Base-by-base conservation (phyloP, 768 basidiomycete species). In the Tylopilus subfusipes region DNA sequence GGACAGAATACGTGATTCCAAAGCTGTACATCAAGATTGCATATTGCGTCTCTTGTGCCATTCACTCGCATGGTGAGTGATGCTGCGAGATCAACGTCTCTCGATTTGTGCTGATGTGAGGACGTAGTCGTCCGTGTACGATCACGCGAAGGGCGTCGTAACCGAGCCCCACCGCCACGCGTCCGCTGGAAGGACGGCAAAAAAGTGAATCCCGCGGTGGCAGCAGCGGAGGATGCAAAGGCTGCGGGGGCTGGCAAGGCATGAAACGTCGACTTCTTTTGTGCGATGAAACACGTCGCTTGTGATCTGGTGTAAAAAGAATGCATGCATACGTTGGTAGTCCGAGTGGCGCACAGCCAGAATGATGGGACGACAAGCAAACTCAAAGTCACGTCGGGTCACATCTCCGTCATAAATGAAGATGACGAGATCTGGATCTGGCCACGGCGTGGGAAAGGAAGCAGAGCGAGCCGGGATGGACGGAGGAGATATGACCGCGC, bases 31-130 rank as follows among this genome's bases (percentile, higher is more conserved):
- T 95, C 82, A 96, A 98, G 86, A 92, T 97, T 66, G 88, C 85
- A 42, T 98, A 99, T 82, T 99, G 97, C 75, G 90, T 99, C 54
- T 97, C 95, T 46, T 99, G 97, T 72, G 97, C 97, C 36, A 98
- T 99, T 73, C 97, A 99, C 82, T 93, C 94, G 64, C 97, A 99
- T 75, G 90, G 94, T 93, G 61, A 58, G 90, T 9, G 38, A 8
- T 38, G 38, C 36, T 36, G 34, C 9, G 34, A 10, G 13, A 13
- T 3, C n/a, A 38, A 9, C 10, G 9, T n/a, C n/a, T 38, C 9
- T 38, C n/a, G 36, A 36, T 36, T 4, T n/a, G 18, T 7, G 19
- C 34, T 53, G 27, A 58, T 5, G n/a, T 0, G 3, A 13, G 6
- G 0, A 2, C 16, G 2, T 0, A 97, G 95, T 99, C 61, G 97